phyloP scores from a whole-genome alignment of 768 basidiomycete genomes.

The Podaxis sp. region DNA sequence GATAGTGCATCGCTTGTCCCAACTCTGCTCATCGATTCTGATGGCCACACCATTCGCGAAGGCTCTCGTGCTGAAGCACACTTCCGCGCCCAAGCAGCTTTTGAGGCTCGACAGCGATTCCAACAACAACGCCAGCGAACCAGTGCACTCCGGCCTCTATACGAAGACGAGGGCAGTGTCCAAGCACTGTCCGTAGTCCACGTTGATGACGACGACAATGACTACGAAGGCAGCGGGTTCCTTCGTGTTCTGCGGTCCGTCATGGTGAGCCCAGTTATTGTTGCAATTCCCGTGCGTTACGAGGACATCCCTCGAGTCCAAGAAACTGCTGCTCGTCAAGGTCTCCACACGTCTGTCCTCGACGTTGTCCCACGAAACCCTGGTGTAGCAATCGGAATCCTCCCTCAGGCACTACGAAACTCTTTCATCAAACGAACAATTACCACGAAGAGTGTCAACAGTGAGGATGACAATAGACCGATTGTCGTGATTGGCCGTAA shows the following conservation, averaged over 20 bases:
- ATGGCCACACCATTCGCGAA: slow-evolving; percentile 9
- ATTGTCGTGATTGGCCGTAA: slow-evolving; percentile 5
- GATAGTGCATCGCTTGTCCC: slow-evolving; percentile 1
- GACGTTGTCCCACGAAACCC: neutral
- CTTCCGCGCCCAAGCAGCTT: slow-evolving; percentile 1
- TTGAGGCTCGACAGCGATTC: neutral
- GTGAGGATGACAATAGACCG: neutral
- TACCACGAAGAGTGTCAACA: neutral
- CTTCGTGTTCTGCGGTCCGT: slow-evolving; percentile 7
- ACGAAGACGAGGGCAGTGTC: neutral
- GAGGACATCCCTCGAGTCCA: slow-evolving; percentile 9
- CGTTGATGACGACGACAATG: neutral
- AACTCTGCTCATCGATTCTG: slow-evolving; percentile 6
- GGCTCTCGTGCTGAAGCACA: slow-evolving; percentile 7
- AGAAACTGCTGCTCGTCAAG: slow-evolving; percentile 7
- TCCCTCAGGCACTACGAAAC: neutral
- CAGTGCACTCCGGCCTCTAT: too few species aligned
- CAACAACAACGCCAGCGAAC: neutral
- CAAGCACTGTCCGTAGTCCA: neutral
- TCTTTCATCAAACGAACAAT: neutral
- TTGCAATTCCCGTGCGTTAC: slow-evolving; percentile 1
- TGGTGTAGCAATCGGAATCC: neutral
- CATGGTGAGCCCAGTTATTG: slow-evolving; percentile 1
- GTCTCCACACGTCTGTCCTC: slow-evolving; percentile 5
- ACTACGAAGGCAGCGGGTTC: slow-evolving; percentile 1